Base-by-base conservation (phyloP, 441 rosid genomes). In the Populus hybrid region DNA sequence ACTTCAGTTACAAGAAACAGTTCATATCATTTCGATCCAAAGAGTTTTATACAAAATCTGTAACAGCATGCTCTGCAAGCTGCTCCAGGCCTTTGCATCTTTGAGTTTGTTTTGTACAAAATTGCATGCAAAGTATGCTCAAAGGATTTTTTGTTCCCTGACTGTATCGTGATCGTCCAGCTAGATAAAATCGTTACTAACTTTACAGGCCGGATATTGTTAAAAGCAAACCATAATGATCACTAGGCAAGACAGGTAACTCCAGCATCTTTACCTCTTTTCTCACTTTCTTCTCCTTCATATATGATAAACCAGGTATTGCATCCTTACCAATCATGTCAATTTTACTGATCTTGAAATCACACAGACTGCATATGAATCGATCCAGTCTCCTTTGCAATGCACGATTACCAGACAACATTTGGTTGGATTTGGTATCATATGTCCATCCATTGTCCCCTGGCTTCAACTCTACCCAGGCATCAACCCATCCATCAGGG, bases 221-320 rank as follows among this genome's bases (percentile, higher is more conserved):
- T 70, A 95, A 85, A 75, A 95, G 91, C 88, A 95, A 81, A 67
- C 98, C 99, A 70, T 90, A 95, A 79, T 95, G 99, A 81, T 95
- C 97, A 65, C 99, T 94, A 19, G 99, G 98, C 84, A 94, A 82
- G 80, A 95, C 98, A 2, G 99, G 99, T 30, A 95, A 95, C 84
- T 87, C 92, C 77, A 95, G 67, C 81, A 35, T 69, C 84, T 86
- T 88, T 19, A 83, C 71, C 80, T 86, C 97, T 73, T 86, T 81
- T 67, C 87, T 89, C 75, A 89, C 87, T 73, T 83, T 92, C 91
- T 94, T 95, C 89, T 95, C 97, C 86, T 94, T 94, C 75, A 69
- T 76, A 82, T 94, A 84, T 0, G 88, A 86, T 72, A 94, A 77
- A 9, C 87, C 93, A 5, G 92, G 91, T 81, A 95, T 90, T 7